These are phyloP conservation scores for Paecilomyces sp. DNA, from an alignment of 2,329 filamentous ascomycete genomes.

Conservation along the genomic window DNA sequence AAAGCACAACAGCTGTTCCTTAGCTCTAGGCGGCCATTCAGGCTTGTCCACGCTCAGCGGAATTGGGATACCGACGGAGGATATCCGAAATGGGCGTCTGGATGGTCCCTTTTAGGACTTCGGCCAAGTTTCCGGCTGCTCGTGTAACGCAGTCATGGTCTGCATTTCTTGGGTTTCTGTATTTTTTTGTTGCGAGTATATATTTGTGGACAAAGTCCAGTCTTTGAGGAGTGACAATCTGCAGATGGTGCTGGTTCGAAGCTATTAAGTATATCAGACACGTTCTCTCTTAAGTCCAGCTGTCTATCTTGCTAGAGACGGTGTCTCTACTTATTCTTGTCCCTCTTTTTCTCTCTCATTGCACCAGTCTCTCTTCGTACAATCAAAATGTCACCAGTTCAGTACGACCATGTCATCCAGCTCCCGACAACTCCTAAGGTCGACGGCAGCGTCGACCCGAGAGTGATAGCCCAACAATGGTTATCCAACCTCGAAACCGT, in stretches of 20 bases:
- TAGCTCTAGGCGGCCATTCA: neutral
- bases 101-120: neutral
- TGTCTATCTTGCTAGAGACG: neutral
- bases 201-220: neutral
- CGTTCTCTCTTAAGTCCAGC: neutral
- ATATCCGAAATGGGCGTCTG: neutral
- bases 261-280: neutral
- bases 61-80: neutral
- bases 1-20: neutral
- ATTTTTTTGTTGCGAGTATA: neutral
- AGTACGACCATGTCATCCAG: slow-evolving; percentile 20
- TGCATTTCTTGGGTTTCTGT: neutral
- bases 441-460: slow-evolving; percentile 13
- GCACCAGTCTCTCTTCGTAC: neutral
- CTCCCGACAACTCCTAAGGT: slow-evolving; percentile 19
- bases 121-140: neutral
- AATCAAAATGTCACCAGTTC: neutral
- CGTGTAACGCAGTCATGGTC: neutral
- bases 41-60: neutral
- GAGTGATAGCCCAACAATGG: slow-evolving; percentile 25
- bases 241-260: neutral
- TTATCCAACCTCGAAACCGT: slow-evolving; percentile 18
- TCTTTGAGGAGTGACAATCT: neutral
- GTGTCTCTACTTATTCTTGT: neutral
- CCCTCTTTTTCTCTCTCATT: neutral